phyloP scores from a whole-genome alignment of 2,329 filamentous ascomycete species.

The Alternaria ethzedia region DNA sequence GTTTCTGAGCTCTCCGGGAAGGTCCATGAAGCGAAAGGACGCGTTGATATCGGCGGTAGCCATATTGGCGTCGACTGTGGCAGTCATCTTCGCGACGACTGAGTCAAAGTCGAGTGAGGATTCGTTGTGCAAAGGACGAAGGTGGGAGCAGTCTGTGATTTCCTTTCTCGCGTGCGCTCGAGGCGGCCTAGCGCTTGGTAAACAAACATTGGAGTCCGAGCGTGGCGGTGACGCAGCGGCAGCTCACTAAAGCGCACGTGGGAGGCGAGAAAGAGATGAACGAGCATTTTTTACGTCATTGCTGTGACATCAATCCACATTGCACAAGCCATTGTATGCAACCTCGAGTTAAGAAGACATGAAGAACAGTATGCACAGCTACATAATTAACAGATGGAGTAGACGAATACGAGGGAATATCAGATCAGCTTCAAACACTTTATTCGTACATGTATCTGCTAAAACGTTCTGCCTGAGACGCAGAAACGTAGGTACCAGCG shows the following conservation, averaged over 20 bases:
- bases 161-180: not conserved
- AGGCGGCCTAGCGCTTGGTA: not conserved
- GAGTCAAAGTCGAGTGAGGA: not conserved
- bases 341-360: too few species aligned
- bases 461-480: too few species aligned
- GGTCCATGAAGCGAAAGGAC: slow-evolving; percentile 13
- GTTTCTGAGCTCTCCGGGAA: slow-evolving; percentile 19
- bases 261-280: too few species aligned
- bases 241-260: not conserved
- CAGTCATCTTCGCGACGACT: not conserved
- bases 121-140: not conserved
- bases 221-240: not conserved
- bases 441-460: too few species aligned
- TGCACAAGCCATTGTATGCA: too few species aligned
- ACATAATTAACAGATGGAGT: not conserved
- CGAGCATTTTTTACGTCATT: too few species aligned
- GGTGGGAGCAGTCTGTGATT: not conserved
- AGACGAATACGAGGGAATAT: not conserved
- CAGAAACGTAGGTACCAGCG: too few species aligned
- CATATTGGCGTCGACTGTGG: not conserved
- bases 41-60: not conserved
- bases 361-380: too few species aligned
- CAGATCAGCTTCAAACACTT: not conserved
- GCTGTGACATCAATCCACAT: too few species aligned
- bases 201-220: not conserved